Conservation (phyloP, 495 filamentous ascomycete species). For the Xylaria cubensis region DNA sequence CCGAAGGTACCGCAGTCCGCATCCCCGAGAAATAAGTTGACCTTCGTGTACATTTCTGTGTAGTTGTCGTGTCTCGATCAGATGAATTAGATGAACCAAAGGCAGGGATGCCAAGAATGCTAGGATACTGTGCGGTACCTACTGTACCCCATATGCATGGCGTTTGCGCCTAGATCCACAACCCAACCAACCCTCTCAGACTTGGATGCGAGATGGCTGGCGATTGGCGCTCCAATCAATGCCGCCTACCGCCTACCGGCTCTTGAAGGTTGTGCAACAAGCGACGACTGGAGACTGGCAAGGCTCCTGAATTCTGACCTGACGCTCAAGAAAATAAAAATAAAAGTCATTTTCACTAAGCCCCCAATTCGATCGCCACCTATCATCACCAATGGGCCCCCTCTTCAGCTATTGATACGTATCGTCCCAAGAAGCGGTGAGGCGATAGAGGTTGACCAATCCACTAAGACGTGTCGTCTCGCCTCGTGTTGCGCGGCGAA, state of each 20-base stretch:
- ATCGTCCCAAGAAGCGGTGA: slow-evolving; percentile 18
- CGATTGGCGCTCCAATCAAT: slow-evolving; percentile 18
- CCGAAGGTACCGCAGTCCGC: not conserved
- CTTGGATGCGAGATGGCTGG: slow-evolving; percentile 24
- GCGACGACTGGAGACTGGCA: not conserved
- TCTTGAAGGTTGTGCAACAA: slow-evolving; percentile 21
- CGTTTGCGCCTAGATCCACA: slow-evolving; percentile 24
- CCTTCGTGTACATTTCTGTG: not conserved
- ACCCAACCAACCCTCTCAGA: not conserved
- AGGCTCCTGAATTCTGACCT: not conserved
- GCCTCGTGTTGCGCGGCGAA: slow-evolving; percentile 7
- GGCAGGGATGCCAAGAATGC: slow-evolving; percentile 4
- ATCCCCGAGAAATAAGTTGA: slow-evolving; percentile 6
- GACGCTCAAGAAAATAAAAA: not conserved
- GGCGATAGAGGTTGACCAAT: not conserved
- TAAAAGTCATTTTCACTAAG: not conserved
- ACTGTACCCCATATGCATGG: slow-evolving; percentile 28
- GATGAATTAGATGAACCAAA: not conserved
- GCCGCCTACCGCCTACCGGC: slow-evolving; percentile 21
- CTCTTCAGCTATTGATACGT: not conserved
- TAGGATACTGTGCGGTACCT: slow-evolving; percentile 6
- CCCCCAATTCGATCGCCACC: slow-evolving; percentile 21
- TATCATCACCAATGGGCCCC: not conserved
- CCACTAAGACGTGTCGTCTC: not conserved
- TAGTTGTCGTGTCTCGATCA: not conserved